These are phyloP conservation scores for Leccinum subfulvum DNA, from an alignment of 1,284 basidiomycete genomes.

Conservation along the genomic window DNA sequence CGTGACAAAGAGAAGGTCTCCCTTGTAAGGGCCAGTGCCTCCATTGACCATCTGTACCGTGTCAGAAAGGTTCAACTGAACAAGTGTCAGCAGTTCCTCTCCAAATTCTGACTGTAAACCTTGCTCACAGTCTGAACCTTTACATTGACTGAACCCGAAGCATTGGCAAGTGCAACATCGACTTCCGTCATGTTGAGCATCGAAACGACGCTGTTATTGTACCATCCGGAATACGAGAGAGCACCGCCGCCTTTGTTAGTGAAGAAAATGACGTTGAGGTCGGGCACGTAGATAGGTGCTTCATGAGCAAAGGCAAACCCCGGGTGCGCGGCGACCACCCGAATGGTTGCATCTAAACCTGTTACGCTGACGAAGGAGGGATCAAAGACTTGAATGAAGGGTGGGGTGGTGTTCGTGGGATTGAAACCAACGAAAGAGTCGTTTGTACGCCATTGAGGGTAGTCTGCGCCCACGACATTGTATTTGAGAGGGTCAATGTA, in stretches of 20 bases:
- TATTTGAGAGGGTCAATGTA: conserved; percentile 42
- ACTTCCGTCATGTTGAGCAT: conserved; percentile 48
- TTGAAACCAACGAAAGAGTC: conserved; percentile 43
- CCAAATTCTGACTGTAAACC: neutral
- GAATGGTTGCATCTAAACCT: conserved; percentile 56
- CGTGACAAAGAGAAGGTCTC: conserved; percentile 61
- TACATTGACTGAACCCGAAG: conserved; percentile 48
- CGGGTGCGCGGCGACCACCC: conserved; percentile 54
- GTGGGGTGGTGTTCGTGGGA: conserved; percentile 45
- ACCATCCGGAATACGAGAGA: conserved; percentile 39
- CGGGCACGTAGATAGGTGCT: conserved; percentile 62
- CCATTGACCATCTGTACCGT: conserved; percentile 72
- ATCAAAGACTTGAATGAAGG: conserved; percentile 73
- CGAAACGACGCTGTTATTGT: conserved; percentile 47
- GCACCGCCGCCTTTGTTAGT: conserved; percentile 45
- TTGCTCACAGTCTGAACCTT: conserved; percentile 51
- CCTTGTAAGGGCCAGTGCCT: conserved; percentile 66
- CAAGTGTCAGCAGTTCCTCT: neutral
- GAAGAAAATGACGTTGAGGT: conserved; percentile 60
- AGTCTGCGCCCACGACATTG: conserved; percentile 42
- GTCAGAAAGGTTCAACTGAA: conserved; percentile 48
- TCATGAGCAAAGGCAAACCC: conserved; percentile 74
- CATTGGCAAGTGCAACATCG: conserved; percentile 38
- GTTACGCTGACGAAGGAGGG: conserved; percentile 57
- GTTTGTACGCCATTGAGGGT: conserved; percentile 35